Percentiles rank a stretch among this genome's conserved stretches.
Evolutionary conservation across 192 early-diverging fungal genomes (phyloP).

Genomic region (Coemansia sp.): DNA sequence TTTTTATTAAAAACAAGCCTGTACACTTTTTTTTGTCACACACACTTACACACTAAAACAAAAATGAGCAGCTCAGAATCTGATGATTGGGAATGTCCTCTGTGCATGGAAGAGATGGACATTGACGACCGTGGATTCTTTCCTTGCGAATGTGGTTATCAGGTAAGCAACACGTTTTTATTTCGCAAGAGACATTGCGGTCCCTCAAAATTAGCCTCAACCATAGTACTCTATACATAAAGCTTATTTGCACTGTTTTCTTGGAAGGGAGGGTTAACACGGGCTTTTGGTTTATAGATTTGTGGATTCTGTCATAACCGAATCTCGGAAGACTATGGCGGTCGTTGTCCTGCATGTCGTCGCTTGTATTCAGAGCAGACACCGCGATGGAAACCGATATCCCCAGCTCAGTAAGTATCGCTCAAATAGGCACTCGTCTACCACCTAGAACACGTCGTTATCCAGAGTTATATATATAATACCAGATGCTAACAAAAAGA

Average conservation of each 20-base stretch:
- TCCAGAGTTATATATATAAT: too few species aligned
- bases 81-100: conserved; percentile 95
- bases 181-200: too few species aligned
- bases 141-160: conserved; percentile 97
- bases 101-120: conserved; percentile 99
- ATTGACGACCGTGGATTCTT: conserved; percentile 94
- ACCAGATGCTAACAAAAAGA: too few species aligned
- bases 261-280: too few species aligned
- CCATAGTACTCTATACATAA: too few species aligned
- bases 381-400: conserved; percentile 65
- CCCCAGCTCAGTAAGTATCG: conserved; percentile 78
- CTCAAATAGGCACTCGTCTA: neutral
- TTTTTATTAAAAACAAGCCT: too few species aligned
- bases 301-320: conserved; percentile 99
- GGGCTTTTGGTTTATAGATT: conserved; percentile 63
- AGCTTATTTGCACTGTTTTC: too few species aligned
- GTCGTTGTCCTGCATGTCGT: conserved; percentile 93
- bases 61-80: conserved; percentile 58
- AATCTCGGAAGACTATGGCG: conserved; percentile 91
- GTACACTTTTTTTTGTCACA: too few species aligned
- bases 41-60: neutral
- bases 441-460: too few species aligned
- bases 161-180: conserved; percentile 57
- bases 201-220: too few species aligned
- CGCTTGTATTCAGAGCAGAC: conserved; percentile 85